phyloP scores from a whole-genome alignment of 1,284 basidiomycete species.

The Rhodotorula sp. region DNA sequence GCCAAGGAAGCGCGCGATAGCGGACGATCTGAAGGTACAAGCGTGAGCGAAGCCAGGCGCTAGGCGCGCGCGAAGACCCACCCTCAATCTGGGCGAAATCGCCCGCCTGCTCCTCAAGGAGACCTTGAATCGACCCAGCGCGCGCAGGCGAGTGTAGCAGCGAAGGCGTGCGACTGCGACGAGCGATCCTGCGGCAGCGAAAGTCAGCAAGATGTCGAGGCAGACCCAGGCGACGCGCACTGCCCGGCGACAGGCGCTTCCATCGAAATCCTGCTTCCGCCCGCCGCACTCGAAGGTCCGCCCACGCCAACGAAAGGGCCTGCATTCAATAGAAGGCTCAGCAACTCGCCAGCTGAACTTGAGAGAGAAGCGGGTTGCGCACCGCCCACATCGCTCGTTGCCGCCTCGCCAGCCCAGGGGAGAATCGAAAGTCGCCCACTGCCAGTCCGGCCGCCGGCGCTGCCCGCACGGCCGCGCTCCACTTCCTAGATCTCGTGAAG shows the following conservation, averaged over 20 bases:
- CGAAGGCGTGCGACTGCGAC: slow-evolving; percentile 25
- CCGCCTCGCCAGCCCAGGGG: slow-evolving; percentile 29
- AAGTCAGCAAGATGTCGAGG: background rate
- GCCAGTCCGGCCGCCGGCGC: slow-evolving; percentile 5
- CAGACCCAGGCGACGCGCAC: background rate
- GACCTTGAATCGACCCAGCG: background rate
- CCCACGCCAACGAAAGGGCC: background rate
- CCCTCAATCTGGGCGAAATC: slow-evolving; percentile 2
- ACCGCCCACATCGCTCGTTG: slow-evolving; percentile 27
- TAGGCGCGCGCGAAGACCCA: background rate
- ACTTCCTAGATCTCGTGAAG: slow-evolving; percentile 1
- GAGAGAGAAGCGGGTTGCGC: background rate
- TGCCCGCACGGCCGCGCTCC: slow-evolving; percentile 26
- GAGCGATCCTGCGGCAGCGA: background rate
- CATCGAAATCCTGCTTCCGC: slow-evolving; percentile 25
- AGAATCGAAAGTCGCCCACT: slow-evolving; percentile 18
- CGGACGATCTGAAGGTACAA: background rate
- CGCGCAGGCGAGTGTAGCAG: slow-evolving; percentile 1
- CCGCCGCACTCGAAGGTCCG: slow-evolving; percentile 14
- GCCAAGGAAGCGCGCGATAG: slow-evolving; percentile 8
- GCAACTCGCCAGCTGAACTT: background rate
- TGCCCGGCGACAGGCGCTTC: slow-evolving; percentile 17
- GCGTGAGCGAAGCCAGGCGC: too few relatives aligned
- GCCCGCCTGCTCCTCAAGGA: slow-evolving; percentile 1
- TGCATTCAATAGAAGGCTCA: background rate